phyloP scores from a whole-genome alignment of 2,329 filamentous ascomycete species.

The Penicillium sp. region DNA sequence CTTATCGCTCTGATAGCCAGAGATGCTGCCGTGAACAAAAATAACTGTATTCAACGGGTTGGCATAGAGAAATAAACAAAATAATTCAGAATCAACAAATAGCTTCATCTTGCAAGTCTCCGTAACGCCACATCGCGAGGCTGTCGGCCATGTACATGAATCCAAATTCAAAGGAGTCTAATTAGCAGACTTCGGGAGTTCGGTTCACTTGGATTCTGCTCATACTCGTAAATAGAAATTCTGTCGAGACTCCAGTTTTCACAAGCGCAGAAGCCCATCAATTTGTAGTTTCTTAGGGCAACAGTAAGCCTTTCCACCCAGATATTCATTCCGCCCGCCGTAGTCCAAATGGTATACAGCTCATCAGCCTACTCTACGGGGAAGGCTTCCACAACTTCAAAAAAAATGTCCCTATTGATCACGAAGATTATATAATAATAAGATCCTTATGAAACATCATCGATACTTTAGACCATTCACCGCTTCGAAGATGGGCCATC shows the following conservation, averaged over 20 bases:
- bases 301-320: conserved; percentile 20
- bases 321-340: background rate
- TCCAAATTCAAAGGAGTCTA: background rate
- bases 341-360: conserved; percentile 14
- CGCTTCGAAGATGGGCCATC: conserved; percentile 37
- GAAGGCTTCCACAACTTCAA: conserved; percentile 29
- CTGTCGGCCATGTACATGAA: background rate
- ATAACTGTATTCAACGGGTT: background rate
- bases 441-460: conserved; percentile 30
- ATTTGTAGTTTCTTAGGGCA: conserved; percentile 35
- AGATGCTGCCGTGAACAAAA: conserved; percentile 7
- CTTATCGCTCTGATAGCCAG: background rate
- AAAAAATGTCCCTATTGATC: conserved; percentile 24
- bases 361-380: conserved; percentile 29
- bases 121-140: background rate
- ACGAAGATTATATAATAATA: conserved; percentile 32
- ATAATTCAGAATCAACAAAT: background rate
- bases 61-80: background rate
- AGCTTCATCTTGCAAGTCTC: background rate
- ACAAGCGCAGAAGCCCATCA: conserved; percentile 4
- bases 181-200: background rate
- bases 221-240: background rate
- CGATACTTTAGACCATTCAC: conserved; percentile 31
- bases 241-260: background rate
- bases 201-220: background rate